phyloP scores from a whole-genome alignment of 1,139 yeast genomes.

The Candida sojae region DNA sequence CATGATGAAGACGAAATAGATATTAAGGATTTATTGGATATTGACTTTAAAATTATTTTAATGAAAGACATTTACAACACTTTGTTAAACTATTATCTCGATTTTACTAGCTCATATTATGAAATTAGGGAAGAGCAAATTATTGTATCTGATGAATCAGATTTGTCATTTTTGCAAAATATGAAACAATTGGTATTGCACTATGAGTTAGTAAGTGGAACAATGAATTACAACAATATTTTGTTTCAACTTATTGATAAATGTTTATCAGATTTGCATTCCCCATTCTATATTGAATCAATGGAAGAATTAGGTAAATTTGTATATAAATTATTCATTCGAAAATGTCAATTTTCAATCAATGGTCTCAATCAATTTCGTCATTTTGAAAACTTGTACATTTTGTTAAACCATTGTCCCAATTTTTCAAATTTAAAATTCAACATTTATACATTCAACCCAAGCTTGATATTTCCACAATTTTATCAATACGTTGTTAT shows the following conservation, averaged over 20 bases:
- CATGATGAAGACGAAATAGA: background rate
- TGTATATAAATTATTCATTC: conserved; percentile 5
- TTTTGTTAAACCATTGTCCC: conserved; percentile 12
- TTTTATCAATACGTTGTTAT: conserved; percentile 20
- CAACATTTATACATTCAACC: conserved; percentile 23
- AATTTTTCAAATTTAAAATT: conserved; percentile 14
- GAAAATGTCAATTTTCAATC: conserved; percentile 16
- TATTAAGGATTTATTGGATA: conserved; percentile 1
- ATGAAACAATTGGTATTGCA: background rate
- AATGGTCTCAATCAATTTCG: conserved; percentile 14
- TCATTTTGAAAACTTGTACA: conserved; percentile 24
- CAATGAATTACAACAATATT: background rate
- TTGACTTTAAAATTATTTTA: background rate
- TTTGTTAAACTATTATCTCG: conserved; percentile 12
- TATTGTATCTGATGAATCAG: background rate
- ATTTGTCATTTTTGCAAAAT: background rate
- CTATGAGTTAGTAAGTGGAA: background rate
- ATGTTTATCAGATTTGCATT: background rate
- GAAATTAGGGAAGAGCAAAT: background rate
- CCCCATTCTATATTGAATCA: conserved; percentile 1
- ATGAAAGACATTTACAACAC: conserved; percentile 5
- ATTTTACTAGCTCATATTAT: conserved; percentile 6
- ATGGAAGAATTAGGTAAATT: conserved; percentile 4
- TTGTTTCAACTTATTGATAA: background rate
- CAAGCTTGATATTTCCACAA: conserved; percentile 26